Percentiles rank a stretch among this genome's conserved stretches.
Evolutionary conservation across 768 basidiomycete species (phyloP).

Genomic region (Suillus cothurnatus): DNA sequence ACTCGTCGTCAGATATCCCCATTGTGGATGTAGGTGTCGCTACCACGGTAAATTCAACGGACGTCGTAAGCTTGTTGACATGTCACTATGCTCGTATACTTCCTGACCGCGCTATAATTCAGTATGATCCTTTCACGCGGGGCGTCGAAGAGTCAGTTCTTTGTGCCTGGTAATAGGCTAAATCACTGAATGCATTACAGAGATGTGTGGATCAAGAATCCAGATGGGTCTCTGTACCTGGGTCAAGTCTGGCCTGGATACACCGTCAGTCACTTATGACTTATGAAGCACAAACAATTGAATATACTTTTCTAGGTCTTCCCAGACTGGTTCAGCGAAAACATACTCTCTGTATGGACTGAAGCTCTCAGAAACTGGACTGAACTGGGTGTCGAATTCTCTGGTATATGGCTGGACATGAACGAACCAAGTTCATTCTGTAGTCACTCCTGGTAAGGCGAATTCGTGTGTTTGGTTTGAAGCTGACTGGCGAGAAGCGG

Average conservation of each 20-base stretch:
- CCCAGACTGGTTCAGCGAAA: constrained; percentile 62
- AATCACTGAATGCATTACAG: constrained; percentile 33
- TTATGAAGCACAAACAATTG: neutral
- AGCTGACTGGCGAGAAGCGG: constrained; percentile 34
- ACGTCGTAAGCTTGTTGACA: constrained; percentile 49
- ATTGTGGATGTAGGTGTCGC: constrained; percentile 69
- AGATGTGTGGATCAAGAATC: constrained; percentile 75
- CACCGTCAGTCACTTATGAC: constrained; percentile 43
- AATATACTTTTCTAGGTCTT: constrained; percentile 41
- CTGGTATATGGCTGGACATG: constrained; percentile 73
- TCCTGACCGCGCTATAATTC: neutral
- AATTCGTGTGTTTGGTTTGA: neutral
- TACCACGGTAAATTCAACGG: constrained; percentile 57
- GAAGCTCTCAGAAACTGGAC: constrained; percentile 61
- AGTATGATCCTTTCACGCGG: constrained; percentile 70
- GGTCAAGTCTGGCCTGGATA: constrained; percentile 82
- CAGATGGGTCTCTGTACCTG: constrained; percentile 69
- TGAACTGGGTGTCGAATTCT: constrained; percentile 52
- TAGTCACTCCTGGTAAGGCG: constrained; percentile 54
- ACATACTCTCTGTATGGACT: constrained; percentile 60
- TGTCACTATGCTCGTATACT: neutral
- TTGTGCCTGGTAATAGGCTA: neutral
- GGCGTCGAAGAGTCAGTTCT: constrained; percentile 57
- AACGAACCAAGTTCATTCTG: constrained; percentile 71
- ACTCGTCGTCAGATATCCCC: constrained; percentile 52